Conservation (phyloP, 768 basidiomycete genomes). For the Amyloporia xantha region DNA sequence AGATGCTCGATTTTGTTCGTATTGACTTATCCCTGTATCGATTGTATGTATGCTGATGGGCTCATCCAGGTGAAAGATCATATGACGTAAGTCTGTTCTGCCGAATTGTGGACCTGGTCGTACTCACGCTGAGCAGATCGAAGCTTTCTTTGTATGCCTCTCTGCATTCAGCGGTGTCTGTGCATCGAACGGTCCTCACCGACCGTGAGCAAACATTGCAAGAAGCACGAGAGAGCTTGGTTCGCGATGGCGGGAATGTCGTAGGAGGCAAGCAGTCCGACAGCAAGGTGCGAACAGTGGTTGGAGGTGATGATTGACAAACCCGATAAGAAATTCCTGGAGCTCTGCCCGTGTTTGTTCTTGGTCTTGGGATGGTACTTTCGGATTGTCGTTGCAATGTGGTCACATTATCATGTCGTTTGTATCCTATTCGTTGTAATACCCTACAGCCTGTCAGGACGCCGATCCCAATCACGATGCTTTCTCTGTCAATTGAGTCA, state of each 20-base stretch:
- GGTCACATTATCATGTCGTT: too few relatives aligned
- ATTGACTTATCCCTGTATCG: not conserved
- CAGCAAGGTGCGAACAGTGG: slow-evolving; percentile 21
- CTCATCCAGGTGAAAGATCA: slow-evolving; percentile 35
- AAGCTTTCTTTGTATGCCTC: slow-evolving; percentile 43
- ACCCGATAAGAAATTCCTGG: not conserved
- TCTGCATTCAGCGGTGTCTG: slow-evolving; percentile 35
- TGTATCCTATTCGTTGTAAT: too few relatives aligned
- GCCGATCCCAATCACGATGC: slow-evolving; percentile 11
- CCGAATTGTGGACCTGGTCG: too few relatives aligned
- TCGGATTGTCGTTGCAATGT: too few relatives aligned
- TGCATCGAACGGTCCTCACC: slow-evolving; percentile 33
- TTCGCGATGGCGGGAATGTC: slow-evolving; percentile 36
- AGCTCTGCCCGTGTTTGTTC: too few relatives aligned
- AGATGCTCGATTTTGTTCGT: slow-evolving; percentile 46
- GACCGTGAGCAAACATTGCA: slow-evolving; percentile 36
- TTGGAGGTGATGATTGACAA: not conserved
- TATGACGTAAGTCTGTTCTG: slow-evolving; percentile 42
- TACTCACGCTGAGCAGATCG: slow-evolving; percentile 26
- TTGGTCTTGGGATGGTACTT: too few relatives aligned
- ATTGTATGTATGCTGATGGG: too few relatives aligned
- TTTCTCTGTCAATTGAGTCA: slow-evolving; percentile 38
- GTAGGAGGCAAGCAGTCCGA: slow-evolving; percentile 17
- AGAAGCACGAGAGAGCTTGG: slow-evolving; percentile 25
- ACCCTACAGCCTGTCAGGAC: too few relatives aligned